Percentiles rank a stretch among this genome's conserved stretches.
Conservation (phyloP, 2,329 filamentous ascomycete genomes). For the Aureobasidium sp. region DNA sequence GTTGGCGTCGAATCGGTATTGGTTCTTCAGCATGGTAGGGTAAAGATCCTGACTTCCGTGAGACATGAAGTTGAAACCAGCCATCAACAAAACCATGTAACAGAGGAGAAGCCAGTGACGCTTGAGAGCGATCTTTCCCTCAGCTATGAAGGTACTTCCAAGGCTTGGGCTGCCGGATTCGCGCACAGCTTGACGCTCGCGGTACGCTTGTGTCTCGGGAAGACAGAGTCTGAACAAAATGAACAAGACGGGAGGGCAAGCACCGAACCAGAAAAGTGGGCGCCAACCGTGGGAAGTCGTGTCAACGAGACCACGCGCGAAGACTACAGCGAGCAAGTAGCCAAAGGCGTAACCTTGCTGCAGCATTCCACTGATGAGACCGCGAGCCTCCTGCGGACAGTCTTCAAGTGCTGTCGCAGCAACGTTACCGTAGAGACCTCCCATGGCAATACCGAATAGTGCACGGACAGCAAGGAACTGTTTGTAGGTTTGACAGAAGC, state of each 20-base stretch:
- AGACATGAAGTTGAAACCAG: slow-evolving; percentile 31
- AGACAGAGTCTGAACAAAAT: slow-evolving; percentile 68
- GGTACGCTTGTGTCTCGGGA: slow-evolving; percentile 68
- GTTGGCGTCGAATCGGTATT: slow-evolving; percentile 44
- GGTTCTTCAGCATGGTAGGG: slow-evolving; percentile 31
- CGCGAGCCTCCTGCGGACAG: slow-evolving; percentile 32
- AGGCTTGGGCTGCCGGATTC: slow-evolving; percentile 48
- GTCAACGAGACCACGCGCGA: slow-evolving; percentile 56
- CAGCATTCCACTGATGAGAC: slow-evolving; percentile 31
- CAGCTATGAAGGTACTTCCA: slow-evolving; percentile 59
- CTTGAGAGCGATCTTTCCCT: slow-evolving; percentile 67
- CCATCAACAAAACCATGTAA: slow-evolving; percentile 54
- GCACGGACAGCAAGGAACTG: slow-evolving; percentile 33
- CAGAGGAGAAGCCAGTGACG: slow-evolving; percentile 69
- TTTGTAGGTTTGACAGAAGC: slow-evolving; percentile 29
- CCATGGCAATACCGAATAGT: slow-evolving; percentile 34
- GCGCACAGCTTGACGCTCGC: slow-evolving; percentile 55
- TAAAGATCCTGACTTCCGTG: slow-evolving; percentile 31
- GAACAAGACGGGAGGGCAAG: slow-evolving; percentile 67
- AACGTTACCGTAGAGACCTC: slow-evolving; percentile 27
- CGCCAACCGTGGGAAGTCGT: slow-evolving; percentile 73
- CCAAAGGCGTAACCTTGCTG: slow-evolving; percentile 44
- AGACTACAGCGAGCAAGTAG: slow-evolving; percentile 51
- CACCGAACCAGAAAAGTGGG: slow-evolving; percentile 82
- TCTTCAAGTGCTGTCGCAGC: slow-evolving; percentile 35